A percentile compares a stretch with the other conserved stretches of the same genome.
Conservation (phyloP, 345 rosid species). For the Nephelium lappaceum region DNA sequence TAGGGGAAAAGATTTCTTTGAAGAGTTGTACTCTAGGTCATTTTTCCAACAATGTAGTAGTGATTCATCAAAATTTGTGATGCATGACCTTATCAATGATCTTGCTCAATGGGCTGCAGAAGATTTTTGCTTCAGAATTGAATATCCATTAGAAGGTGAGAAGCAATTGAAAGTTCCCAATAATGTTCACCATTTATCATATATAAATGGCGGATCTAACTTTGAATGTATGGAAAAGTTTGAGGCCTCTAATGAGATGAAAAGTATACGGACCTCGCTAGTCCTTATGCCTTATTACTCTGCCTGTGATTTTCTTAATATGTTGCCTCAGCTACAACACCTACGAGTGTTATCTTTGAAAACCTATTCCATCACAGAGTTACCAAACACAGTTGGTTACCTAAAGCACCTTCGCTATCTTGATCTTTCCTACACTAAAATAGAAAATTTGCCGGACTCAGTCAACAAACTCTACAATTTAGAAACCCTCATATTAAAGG, state of each 20-base stretch:
- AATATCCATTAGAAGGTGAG: neutral
- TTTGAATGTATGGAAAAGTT: neutral
- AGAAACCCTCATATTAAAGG: neutral
- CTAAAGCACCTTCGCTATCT: constrained; percentile 7
- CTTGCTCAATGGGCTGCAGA: constrained; percentile 2
- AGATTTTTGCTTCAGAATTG: constrained; percentile 32
- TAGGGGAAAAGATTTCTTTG: neutral
- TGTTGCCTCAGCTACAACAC: neutral
- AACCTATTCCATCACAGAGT: neutral
- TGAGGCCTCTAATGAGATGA: neutral
- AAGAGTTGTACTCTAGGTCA: neutral
- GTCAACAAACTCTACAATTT: constrained; percentile 16
- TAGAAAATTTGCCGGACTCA: neutral
- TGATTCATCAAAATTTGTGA: neutral
- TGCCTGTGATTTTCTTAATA: neutral
- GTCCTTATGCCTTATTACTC: neutral
- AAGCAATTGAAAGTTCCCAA: constrained; percentile 18
- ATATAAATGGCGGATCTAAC: neutral
- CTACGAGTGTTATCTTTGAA: constrained; percentile 10
- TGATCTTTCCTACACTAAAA: neutral
- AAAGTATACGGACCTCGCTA: constrained; percentile 16
- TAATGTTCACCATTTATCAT: constrained; percentile 37
- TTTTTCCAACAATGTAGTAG: constrained; percentile 15
- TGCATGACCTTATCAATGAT: constrained; percentile 7
- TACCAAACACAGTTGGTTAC: constrained; percentile 5